Conservation (phyloP, 2,329 filamentous ascomycete genomes). For the Metarhizium humberi region DNA sequence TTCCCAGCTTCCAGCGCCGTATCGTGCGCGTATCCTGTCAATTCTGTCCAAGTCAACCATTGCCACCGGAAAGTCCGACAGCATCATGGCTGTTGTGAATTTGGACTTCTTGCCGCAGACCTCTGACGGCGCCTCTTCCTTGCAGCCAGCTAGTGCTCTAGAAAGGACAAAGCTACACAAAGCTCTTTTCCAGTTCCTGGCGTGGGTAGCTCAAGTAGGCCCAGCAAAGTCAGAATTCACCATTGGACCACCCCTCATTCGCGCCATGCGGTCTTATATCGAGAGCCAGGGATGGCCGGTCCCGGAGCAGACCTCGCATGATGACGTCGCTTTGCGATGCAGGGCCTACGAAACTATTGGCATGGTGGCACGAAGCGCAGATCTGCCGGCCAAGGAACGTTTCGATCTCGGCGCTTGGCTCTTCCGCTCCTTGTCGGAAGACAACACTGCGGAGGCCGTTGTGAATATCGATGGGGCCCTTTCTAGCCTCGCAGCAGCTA, state of each 20-base stretch:
- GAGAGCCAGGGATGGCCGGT: slow-evolving; percentile 75
- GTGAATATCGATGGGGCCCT: slow-evolving; percentile 86
- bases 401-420: slow-evolving; percentile 59
- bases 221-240: slow-evolving; percentile 46
- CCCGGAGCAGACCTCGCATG: slow-evolving; percentile 46
- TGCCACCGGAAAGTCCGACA: slow-evolving; percentile 59
- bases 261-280: slow-evolving; percentile 63
- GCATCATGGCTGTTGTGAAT: slow-evolving; percentile 62
- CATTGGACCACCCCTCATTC: slow-evolving; percentile 60
- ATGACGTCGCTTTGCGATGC: slow-evolving; percentile 60
- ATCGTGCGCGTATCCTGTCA: slow-evolving; percentile 68
- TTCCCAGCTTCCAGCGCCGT: slow-evolving; percentile 58
- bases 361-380: slow-evolving; percentile 59
- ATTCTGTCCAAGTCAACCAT: slow-evolving; percentile 68
- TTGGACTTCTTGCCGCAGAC: slow-evolving; percentile 43
- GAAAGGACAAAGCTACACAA: slow-evolving; percentile 73
- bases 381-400: slow-evolving; percentile 45
- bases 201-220: slow-evolving; percentile 74
- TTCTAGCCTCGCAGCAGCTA: slow-evolving; percentile 55
- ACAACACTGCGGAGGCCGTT: slow-evolving; percentile 64
- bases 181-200: slow-evolving; percentile 77
- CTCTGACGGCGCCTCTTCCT: slow-evolving; percentile 2
- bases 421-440: slow-evolving; percentile 73
- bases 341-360: slow-evolving; percentile 89
- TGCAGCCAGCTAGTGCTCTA: slow-evolving; percentile 43